phyloP scores from a whole-genome alignment of 176 grass and related monocot genomes.

The Juncus effusus region DNA sequence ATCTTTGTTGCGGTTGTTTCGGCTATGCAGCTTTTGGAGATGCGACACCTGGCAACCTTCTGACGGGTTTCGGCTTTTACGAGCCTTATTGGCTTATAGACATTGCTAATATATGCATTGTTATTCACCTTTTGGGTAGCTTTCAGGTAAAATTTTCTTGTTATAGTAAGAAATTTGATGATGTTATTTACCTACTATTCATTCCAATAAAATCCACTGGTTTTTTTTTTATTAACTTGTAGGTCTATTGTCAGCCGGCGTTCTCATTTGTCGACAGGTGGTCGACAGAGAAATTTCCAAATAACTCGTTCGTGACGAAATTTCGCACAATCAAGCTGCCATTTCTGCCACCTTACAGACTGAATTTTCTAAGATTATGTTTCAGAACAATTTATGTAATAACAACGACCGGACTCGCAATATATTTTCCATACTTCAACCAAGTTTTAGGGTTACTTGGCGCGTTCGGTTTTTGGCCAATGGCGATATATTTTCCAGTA shows the following conservation, averaged over 20 bases:
- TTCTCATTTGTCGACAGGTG: slow-evolving; percentile 43
- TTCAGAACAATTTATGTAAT: slow-evolving; percentile 56
- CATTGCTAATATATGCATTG: slow-evolving; percentile 60
- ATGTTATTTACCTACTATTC: slow-evolving; percentile 5
- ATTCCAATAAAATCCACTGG: slow-evolving; percentile 3
- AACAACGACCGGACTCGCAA: slow-evolving; percentile 51
- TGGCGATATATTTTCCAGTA: slow-evolving; percentile 72
- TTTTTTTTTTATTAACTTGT: not conserved
- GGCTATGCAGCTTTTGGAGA: slow-evolving; percentile 91
- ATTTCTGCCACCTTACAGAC: slow-evolving; percentile 12
- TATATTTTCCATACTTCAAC: slow-evolving; percentile 84
- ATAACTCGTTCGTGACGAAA: slow-evolving; percentile 31
- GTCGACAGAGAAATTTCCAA: slow-evolving; percentile 11
- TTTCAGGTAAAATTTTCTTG: slow-evolving; percentile 51
- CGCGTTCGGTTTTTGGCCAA: slow-evolving; percentile 62
- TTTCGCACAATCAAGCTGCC: slow-evolving; percentile 19
- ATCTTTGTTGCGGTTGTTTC: slow-evolving; percentile 66
- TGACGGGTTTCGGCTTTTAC: slow-evolving; percentile 83
- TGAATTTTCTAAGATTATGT: slow-evolving; percentile 48
- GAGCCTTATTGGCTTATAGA: slow-evolving; percentile 93
- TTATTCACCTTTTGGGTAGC: slow-evolving; percentile 65
- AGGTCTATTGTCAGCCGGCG: slow-evolving; percentile 57
- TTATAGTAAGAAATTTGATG: slow-evolving; percentile 7
- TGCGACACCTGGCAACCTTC: slow-evolving; percentile 69
- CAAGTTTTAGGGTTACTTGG: slow-evolving; percentile 61